Evolutionary conservation across 2,329 filamentous ascomycete species (phyloP), one percentile per base, ranked within the genome.

Genomic region (Cercospora janseana): DNA sequence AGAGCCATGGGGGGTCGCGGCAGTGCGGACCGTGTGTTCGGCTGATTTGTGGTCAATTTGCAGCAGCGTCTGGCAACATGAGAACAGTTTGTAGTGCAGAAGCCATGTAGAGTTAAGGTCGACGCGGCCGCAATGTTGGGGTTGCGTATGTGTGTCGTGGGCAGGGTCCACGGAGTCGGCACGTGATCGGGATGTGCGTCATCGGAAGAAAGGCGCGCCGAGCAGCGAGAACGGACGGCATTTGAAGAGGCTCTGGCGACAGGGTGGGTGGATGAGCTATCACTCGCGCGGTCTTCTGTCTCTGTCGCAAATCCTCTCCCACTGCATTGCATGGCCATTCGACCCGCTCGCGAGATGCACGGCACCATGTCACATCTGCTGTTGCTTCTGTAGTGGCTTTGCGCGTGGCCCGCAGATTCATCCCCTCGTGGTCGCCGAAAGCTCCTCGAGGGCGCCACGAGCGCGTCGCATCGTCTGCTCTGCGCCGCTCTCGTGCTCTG

Each of bases 391-490:
- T 18, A 38, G 34, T 21, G 21, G 34, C 34, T 38, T 38, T 21
- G 34, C 34, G 34, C 34, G 18, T 21, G 34, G n/a, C 34, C 20
- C 34, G 18, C 34, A 38, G 24, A 23, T 18, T 8, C 34, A 23
- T 21, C 34, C 13, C 16, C n/a, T n/a, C n/a, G n/a, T n/a, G n/a
- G n/a, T 44, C 26, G 41, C 15, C n/a, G 16, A 16, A 13, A 13
- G 8, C 8, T 35, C 20, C 16, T 21, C 26, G 16, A 21, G 41
- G 26, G 26, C 32, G 26, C 23, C 10, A 15, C 26, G 27, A 32
- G 26, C 24, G 41, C 41, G 34, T 38, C 34, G 34, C 34, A 29
- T 32, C 41, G 20, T 44, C 23, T 16, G 41, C 41, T 29, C 27
- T 31, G 13, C 41, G 23, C 24, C 20, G n/a, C 41, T 16, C 28